Base-by-base conservation (phyloP, 345 rosid genomes). In the Populus simonii region DNA sequence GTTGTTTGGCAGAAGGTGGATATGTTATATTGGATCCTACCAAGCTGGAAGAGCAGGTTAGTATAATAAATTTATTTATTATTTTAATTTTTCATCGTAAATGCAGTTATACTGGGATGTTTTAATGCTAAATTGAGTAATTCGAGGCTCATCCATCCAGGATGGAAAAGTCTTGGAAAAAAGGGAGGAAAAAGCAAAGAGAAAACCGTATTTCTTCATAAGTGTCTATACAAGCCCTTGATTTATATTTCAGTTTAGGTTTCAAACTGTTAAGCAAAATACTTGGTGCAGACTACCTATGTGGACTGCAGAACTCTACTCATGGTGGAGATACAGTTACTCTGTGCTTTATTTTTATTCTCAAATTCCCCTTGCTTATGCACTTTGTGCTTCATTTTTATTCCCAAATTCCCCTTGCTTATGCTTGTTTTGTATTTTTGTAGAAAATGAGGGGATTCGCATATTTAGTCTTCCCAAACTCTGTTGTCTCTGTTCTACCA, bases 1-100 rank as follows among this genome's bases (percentile, higher is more conserved):
- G 98, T 83, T 92, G 94, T 78, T 83, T 89, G 85, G 89, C 92
- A 15, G 87, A 89, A 77, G 80, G 68, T 80, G 94, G 93, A 75
- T 74, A 76, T 25, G 88, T 89, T 9, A 76, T 93, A 59, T 82
- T 96, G 82, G 99, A 96, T 59, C 99, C 96, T 7, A 92, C 88
- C 81, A 93, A 90, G 87, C 81, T 85, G 66, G 99, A 93, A 85
- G 99, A 92, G 86, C 92, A 93, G 98, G 99, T 93, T 68, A 57
- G 41, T 66, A 33, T 77, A 8, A 35, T 68, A 61, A 75, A 20
- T 45, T 20, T 20, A 27, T 31, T 75, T 72, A 20, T 15, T 27
- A 71, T 66, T 16, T 3, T 53, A 27, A 25, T 7, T 45, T 3
- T 9, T 59, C 16, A 51, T 27, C 2, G 22, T 23, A 51, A 35